A percentile compares a stretch with the other conserved stretches of the same genome.
These are phyloP conservation scores for Suillus ampliporus DNA, from an alignment of 768 basidiomycete species.

Conservation along the genomic window DNA sequence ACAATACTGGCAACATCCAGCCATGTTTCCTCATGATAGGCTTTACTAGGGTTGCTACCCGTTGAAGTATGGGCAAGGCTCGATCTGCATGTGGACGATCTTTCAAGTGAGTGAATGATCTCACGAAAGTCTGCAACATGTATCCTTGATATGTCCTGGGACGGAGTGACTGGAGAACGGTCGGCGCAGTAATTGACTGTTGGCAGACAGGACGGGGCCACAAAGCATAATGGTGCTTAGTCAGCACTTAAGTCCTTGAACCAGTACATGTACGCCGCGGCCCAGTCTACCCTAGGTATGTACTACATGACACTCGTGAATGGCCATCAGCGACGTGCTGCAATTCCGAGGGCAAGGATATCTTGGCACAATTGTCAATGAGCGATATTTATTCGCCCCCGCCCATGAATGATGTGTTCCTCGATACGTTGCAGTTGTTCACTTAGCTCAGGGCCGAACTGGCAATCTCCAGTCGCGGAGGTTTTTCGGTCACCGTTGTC, in stretches of 20 bases:
- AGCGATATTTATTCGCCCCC: not conserved
- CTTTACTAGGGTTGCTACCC: slow-evolving; percentile 81
- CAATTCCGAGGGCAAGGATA: not conserved
- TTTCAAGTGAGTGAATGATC: slow-evolving; percentile 74
- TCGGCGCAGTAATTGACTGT: not conserved
- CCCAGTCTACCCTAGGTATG: too few species aligned
- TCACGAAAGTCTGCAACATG: slow-evolving; percentile 66
- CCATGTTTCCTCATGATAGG: slow-evolving; percentile 89
- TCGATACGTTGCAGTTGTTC: not conserved
- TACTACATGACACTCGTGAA: not conserved
- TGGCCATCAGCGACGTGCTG: not conserved
- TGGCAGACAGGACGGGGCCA: not conserved
- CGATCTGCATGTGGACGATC: slow-evolving; percentile 67
- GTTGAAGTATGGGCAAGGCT: slow-evolving; percentile 70
- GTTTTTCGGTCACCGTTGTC: not conserved
- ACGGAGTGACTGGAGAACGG: not conserved
- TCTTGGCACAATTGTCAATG: too few species aligned
- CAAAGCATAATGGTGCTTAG: not conserved
- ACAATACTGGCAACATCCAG: slow-evolving; percentile 80
- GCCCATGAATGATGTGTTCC: not conserved
- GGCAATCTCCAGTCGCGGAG: not conserved
- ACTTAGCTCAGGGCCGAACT: not conserved
- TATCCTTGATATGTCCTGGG: too few species aligned
- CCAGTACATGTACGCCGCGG: too few species aligned
- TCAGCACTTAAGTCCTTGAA: not conserved